Conservation (phyloP, 2,329 filamentous ascomycete species). For the Fusarium sp. region DNA sequence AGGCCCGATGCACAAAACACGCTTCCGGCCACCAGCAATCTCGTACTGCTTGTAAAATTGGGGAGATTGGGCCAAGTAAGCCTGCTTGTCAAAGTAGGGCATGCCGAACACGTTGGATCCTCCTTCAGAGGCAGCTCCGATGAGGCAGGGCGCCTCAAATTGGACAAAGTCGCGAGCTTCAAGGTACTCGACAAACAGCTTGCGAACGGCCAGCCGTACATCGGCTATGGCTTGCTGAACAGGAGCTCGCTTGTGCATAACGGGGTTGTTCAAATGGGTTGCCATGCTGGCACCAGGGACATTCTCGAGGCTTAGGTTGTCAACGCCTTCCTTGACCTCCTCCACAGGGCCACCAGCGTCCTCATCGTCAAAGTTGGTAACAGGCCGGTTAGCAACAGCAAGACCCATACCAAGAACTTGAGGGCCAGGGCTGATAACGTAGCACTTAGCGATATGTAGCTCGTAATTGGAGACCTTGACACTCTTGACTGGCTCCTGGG, state of each 20-base stretch:
- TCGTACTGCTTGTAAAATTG: conserved; percentile 91
- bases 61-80: conserved; percentile 81
- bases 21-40: conserved; percentile 80
- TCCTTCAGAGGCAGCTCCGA: conserved; percentile 90
- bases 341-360: conserved; percentile 53
- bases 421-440: conserved; percentile 73
- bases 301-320: conserved; percentile 52
- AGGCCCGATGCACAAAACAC: conserved; percentile 80
- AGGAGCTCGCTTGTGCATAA: conserved; percentile 90
- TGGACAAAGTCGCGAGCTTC: conserved; percentile 52
- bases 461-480: conserved; percentile 82
- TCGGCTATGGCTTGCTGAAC: conserved; percentile 84
- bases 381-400: conserved; percentile 62
- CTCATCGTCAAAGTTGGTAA: conserved; percentile 69
- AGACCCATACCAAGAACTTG: conserved; percentile 67
- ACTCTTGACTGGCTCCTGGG: conserved; percentile 88
- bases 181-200: conserved; percentile 83
- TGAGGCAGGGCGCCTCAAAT: conserved; percentile 89
- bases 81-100: conserved; percentile 87
- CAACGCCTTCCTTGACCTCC: conserved; percentile 55
- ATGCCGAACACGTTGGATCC: conserved; percentile 91
- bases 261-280: conserved; percentile 89
- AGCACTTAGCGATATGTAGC: conserved; percentile 88
- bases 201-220: conserved; percentile 65
- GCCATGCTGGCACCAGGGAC: conserved; percentile 81